A percentile compares a stretch with the other conserved stretches of the same genome.
Conservation (phyloP, 1,139 yeast genomes). For the Schwanniomyces etchellsii region DNA sequence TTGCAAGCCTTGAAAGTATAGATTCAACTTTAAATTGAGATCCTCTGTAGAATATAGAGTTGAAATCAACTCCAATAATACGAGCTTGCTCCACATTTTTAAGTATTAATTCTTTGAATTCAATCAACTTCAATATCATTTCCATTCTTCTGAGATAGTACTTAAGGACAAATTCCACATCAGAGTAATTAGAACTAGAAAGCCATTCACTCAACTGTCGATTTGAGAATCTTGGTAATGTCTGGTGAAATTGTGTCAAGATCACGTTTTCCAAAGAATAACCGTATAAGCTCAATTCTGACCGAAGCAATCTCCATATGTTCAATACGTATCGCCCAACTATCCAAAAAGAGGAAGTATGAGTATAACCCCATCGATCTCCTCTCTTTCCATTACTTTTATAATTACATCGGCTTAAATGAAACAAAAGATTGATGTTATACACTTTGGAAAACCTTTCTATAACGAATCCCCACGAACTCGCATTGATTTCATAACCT, state of each 20-base stretch:
- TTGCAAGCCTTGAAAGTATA: constrained; percentile 64
- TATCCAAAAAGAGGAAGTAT: constrained; percentile 62
- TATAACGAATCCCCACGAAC: constrained; percentile 86
- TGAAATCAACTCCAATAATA: constrained; percentile 82
- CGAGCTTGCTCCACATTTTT: constrained; percentile 81
- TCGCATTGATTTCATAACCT: constrained; percentile 76
- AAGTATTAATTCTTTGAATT: constrained; percentile 60
- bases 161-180: constrained; percentile 32
- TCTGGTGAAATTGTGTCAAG: constrained; percentile 57
- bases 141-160: constrained; percentile 51
- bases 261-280: constrained; percentile 77
- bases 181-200: constrained; percentile 16
- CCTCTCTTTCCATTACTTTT: constrained; percentile 51
- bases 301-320: constrained; percentile 72
- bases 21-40: constrained; percentile 94
- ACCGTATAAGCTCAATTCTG: constrained; percentile 56
- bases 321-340: constrained; percentile 81
- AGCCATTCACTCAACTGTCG: constrained; percentile 51
- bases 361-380: constrained; percentile 80
- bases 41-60: constrained; percentile 83
- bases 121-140: constrained; percentile 45
- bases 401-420: constrained; percentile 38
- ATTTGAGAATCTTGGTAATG: constrained; percentile 59
- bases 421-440: constrained; percentile 47
- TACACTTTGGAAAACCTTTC: constrained; percentile 51